Conservation (phyloP, 306 rosid genomes). For the Prunus campanulata region DNA sequence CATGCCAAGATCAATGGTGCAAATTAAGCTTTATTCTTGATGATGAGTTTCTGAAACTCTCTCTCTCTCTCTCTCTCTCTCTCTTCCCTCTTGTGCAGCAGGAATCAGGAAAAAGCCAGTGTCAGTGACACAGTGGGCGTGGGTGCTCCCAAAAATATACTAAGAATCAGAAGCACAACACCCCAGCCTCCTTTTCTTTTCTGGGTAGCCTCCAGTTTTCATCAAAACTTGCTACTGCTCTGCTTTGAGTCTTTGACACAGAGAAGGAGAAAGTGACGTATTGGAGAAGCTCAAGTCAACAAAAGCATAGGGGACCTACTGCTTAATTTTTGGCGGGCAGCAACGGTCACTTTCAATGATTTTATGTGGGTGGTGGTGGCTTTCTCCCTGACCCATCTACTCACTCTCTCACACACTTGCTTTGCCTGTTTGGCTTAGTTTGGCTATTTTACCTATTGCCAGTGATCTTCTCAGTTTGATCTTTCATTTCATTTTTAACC, state of each 20-base stretch:
- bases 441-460: neutral
- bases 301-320: constrained; percentile 46
- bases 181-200: neutral
- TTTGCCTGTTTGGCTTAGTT: neutral
- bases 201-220: neutral
- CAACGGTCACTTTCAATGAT: constrained; percentile 63
- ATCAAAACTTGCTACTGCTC: no score
- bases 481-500: neutral
- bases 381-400: constrained; percentile 42
- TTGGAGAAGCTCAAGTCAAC: constrained; percentile 28
- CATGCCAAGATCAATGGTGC: neutral
- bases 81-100: neutral
- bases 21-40: neutral
- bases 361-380: constrained; percentile 44
- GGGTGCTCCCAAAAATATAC: neutral
- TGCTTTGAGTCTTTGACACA: neutral
- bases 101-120: neutral
- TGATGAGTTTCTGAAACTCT: neutral
- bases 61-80: neutral
- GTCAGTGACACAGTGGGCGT: constrained; percentile 6
- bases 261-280: constrained; percentile 2
- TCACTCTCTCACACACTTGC: neutral
- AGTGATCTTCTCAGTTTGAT: neutral
- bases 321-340: constrained; percentile 57
- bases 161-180: neutral